These are phyloP conservation scores for Clonostachys chloroleuca DNA, from an alignment of 2,329 filamentous ascomycete species.

Conservation along the genomic window DNA sequence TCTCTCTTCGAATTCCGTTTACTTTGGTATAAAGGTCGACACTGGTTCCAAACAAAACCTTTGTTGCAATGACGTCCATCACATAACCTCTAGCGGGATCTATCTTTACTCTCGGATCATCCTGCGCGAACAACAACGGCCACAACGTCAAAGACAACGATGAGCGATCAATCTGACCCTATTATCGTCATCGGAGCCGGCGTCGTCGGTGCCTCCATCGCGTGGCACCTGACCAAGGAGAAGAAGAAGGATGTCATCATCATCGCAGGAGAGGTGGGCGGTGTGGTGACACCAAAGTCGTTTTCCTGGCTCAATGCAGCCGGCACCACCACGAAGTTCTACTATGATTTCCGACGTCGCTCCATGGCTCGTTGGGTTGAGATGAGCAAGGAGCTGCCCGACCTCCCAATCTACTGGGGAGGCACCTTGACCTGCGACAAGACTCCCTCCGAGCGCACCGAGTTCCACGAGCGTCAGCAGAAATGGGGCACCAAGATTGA, in stretches of 20 bases:
- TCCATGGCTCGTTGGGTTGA: conserved; percentile 17
- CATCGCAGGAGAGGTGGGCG: conserved; percentile 17
- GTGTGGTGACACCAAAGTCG: conserved; percentile 20
- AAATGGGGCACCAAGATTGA: conserved; percentile 19
- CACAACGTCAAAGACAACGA: too few species aligned
- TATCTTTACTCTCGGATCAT: too few species aligned
- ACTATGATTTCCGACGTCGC: conserved; percentile 18
- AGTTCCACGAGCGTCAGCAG: conserved; percentile 4
- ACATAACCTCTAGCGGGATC: too few species aligned
- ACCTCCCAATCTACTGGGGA: conserved; percentile 13
- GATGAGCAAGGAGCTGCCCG: conserved; percentile 12
- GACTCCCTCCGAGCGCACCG: conserved; percentile 11
- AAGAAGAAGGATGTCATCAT: conserved; percentile 13
- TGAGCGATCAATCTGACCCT: too few species aligned
- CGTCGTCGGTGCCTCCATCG: conserved; percentile 20
- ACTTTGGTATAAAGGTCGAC: too few species aligned
- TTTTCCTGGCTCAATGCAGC: conserved; percentile 25
- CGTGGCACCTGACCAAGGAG: conserved; percentile 17
- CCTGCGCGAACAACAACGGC: too few species aligned
- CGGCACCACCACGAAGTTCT: conserved; percentile 12
- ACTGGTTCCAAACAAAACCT: too few species aligned
- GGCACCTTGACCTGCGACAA: conserved; percentile 16
- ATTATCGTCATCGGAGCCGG: conserved; percentile 16
- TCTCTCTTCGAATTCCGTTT: too few species aligned
- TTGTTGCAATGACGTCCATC: too few species aligned